Percentiles rank a stretch among this genome's conserved stretches.
phyloP scores from a whole-genome alignment of 2,329 filamentous ascomycete species.

The Aspergillus niger region DNA sequence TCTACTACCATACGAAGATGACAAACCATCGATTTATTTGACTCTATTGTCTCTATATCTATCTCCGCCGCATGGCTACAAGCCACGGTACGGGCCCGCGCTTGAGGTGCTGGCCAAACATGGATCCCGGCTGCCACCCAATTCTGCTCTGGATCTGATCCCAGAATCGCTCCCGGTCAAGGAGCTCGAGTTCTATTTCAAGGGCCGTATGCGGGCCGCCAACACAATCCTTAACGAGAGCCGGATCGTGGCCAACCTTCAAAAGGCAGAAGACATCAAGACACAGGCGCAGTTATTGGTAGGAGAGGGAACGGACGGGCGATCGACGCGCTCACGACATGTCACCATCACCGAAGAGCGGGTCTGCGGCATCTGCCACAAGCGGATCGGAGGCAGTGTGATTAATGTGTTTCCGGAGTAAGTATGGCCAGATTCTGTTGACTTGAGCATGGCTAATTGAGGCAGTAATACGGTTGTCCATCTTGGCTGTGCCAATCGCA shows the following conservation, averaged over 20 bases:
- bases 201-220: conserved; percentile 81
- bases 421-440: conserved; percentile 31
- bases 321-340: conserved; percentile 63
- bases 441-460: conserved; percentile 21
- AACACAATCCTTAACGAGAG: conserved; percentile 80
- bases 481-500: conserved; percentile 69
- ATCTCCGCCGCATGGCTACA: conserved; percentile 71
- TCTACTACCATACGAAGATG: conserved; percentile 53
- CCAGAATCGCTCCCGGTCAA: conserved; percentile 76
- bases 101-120: conserved; percentile 88
- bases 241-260: conserved; percentile 72
- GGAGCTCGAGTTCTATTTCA: conserved; percentile 87
- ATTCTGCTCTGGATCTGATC: conserved; percentile 81
- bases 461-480: conserved; percentile 66
- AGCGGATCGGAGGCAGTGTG: conserved; percentile 86
- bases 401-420: conserved; percentile 87
- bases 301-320: conserved; percentile 61
- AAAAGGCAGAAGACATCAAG: conserved; percentile 76
- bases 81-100: conserved; percentile 74
- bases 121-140: conserved; percentile 84
- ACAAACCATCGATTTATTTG: conserved; percentile 79
- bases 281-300: conserved; percentile 73
- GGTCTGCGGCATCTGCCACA: conserved; percentile 90
- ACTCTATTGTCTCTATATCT: conserved; percentile 88
- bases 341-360: conserved; percentile 85